These are phyloP conservation scores for Arabis hirsuta DNA, from an alignment of 345 rosid species.

Conservation along the genomic window DNA sequence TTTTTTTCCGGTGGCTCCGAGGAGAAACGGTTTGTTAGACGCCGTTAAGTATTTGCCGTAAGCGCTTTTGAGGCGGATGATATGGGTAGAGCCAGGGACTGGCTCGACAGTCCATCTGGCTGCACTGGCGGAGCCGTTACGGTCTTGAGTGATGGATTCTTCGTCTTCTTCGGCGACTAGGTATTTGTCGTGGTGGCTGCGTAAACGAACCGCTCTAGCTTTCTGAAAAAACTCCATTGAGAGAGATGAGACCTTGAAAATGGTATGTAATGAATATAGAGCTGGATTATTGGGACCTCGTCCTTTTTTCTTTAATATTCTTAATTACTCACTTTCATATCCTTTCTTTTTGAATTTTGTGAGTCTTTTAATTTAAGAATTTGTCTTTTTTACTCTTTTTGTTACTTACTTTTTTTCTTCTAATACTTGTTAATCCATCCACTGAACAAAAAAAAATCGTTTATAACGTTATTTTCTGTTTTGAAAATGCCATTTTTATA, in stretches of 20 bases:
- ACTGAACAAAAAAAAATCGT: too few relatives aligned
- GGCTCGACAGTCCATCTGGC: constrained; percentile 74
- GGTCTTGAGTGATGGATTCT: constrained; percentile 68
- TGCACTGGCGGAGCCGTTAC: constrained; percentile 62
- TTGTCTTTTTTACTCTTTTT: too few relatives aligned
- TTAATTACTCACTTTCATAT: too few relatives aligned
- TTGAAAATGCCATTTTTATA: too few relatives aligned
- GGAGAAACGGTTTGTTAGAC: constrained; percentile 72
- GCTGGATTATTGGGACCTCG: constrained; percentile 24
- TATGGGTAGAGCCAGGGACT: constrained; percentile 50
- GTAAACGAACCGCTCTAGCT: constrained; percentile 72
- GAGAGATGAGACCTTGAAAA: constrained; percentile 25
- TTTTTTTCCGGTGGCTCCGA: constrained; percentile 80
- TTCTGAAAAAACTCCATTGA: constrained; percentile 76
- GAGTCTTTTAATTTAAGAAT: too few relatives aligned
- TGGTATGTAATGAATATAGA: constrained; percentile 20
- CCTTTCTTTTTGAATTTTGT: too few relatives aligned
- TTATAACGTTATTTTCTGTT: too few relatives aligned
- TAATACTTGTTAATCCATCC: too few relatives aligned
- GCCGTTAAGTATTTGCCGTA: constrained; percentile 83
- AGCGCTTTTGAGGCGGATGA: constrained; percentile 72
- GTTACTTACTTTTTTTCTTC: too few relatives aligned
- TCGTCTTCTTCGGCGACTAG: constrained; percentile 74
- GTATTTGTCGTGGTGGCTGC: constrained; percentile 84
- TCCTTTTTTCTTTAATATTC: too few relatives aligned